phyloP scores from a whole-genome alignment of 768 basidiomycete species.

The Paxillus rubicundulus region DNA sequence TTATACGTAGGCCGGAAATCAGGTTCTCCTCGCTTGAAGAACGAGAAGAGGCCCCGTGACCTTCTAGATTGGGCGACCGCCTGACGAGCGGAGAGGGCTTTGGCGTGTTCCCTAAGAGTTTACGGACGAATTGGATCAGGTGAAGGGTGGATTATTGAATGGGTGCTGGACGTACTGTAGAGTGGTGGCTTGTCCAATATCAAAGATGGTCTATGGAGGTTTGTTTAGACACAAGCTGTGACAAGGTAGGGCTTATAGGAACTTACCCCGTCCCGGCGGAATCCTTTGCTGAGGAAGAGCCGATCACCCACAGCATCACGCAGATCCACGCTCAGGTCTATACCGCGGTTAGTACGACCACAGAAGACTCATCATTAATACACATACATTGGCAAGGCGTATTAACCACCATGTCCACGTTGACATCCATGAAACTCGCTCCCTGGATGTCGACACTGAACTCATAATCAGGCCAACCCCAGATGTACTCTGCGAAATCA shows the following conservation, averaged over 20 bases:
- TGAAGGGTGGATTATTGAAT: not conserved
- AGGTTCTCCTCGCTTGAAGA: conserved; percentile 43
- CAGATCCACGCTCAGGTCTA: conserved; percentile 85
- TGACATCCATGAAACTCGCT: conserved; percentile 69
- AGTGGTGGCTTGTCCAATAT: conserved; percentile 73
- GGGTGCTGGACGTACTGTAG: conserved; percentile 48
- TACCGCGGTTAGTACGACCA: not conserved
- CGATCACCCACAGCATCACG: conserved; percentile 94
- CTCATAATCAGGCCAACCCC: conserved; percentile 89
- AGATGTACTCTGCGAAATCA: conserved; percentile 87
- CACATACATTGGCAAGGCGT: conserved; percentile 90
- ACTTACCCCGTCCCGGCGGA: conserved; percentile 82
- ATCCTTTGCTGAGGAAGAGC: conserved; percentile 73
- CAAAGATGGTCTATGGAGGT: conserved; percentile 62
- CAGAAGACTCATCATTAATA: not conserved
- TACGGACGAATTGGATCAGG: not conserved
- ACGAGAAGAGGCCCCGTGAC: conserved; percentile 69
- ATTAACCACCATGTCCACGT: conserved; percentile 89
- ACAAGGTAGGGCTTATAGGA: not conserved
- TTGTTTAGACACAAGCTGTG: not conserved
- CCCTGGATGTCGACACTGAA: conserved; percentile 79
- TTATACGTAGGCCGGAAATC: conserved; percentile 74
- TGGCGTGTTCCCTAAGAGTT: conserved; percentile 55
- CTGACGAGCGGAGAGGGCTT: conserved; percentile 63
- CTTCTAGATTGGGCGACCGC: conserved; percentile 70